Base-by-base conservation (phyloP, 352 stramenopile species). In the Phytophthora melonis region DNA sequence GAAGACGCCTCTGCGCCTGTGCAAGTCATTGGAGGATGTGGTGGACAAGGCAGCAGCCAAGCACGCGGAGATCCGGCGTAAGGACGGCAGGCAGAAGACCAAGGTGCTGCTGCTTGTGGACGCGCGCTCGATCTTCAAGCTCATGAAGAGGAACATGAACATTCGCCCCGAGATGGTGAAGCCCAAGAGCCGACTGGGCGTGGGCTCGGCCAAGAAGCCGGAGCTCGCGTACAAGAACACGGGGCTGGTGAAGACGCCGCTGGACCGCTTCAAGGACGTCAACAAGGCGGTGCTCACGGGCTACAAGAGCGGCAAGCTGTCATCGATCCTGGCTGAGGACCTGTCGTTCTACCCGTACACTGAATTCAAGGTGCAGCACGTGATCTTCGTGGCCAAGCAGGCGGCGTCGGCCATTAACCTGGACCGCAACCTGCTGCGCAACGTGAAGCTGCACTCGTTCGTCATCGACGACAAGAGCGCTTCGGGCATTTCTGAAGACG, bases 31-130 rank as follows among this genome's bases (percentile, higher is more conserved):
- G 10, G 87, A 92, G 0, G 82, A 92, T 36, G 81, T 75, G n/a
- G 74, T 84, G n/a, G 68, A 53, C 0, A 68, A 80, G 18, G 84
- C 70, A 7, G 78, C 68, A 16, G 77, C 79, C 10, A 79, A 76
- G 49, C 81, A 92, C 70, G 68, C 76, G 3, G 76, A 81, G 55
- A 92, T 92, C 61, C 84, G 87, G 11, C 75, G 82, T 39, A 65
- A 73, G 21, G 87, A 94, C 52, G 81, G 80, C 5, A 80, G 85
- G 0, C 83, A 92, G 65, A 94, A 94, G 73, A 79, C 74, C 13
- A 91, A 88, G 55, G 84, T 94, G 57, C 70, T 94, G 68, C 57
- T 94, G 30, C 58, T 94, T 10, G 81, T 82, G 32, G 85, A 92
- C 47, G 56, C 77, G 4, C 75, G 70, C 43, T 82, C 85, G 21